phyloP scores from a whole-genome alignment of 352 stramenopile genomes.

The Globisporangium paddicum region DNA sequence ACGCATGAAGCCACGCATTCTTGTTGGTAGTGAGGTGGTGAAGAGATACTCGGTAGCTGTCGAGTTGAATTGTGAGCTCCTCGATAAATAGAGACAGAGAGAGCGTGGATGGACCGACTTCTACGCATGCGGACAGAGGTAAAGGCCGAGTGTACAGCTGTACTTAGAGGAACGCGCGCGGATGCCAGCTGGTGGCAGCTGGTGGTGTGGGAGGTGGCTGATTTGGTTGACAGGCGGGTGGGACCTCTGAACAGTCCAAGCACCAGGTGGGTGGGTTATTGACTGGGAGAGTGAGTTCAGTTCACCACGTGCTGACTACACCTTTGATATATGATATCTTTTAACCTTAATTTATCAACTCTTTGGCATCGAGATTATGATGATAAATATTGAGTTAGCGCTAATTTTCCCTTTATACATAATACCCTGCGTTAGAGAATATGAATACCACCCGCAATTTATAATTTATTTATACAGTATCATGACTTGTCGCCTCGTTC shows the following conservation, averaged over 20 bases:
- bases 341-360: not conserved
- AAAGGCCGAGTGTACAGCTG: not conserved
- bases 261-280: no score
- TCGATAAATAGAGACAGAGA: not conserved
- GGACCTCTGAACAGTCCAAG: no score
- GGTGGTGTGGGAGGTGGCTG: not conserved
- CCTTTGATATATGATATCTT: not conserved
- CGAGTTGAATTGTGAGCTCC: slow-evolving; percentile 38
- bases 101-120: slow-evolving; percentile 1
- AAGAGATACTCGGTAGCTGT: slow-evolving; percentile 17
- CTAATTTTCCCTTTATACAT: not conserved
- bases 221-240: not conserved
- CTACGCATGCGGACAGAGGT: not conserved
- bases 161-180: not conserved
- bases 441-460: not conserved
- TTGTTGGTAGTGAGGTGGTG: slow-evolving; percentile 7
- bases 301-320: not conserved
- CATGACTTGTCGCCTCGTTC: not conserved
- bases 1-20: slow-evolving; percentile 67
- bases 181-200: not conserved
- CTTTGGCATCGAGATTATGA: not conserved
- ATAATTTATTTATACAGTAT: not conserved
- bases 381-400: not conserved
- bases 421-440: not conserved
- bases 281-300: not conserved